phyloP scores from a whole-genome alignment of 768 basidiomycete genomes.

The Ephemerocybe angulata region DNA sequence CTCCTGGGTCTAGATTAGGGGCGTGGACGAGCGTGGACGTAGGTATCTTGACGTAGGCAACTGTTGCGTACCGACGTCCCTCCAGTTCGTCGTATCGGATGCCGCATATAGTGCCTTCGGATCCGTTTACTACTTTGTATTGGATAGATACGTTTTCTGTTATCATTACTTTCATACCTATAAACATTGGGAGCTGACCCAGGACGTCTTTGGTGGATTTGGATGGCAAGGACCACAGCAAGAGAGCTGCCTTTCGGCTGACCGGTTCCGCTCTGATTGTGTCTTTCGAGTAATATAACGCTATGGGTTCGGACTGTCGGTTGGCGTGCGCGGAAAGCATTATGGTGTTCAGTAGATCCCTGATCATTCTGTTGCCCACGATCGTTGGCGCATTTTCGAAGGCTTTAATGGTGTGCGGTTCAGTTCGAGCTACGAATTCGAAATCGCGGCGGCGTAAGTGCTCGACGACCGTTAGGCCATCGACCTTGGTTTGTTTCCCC shows the following conservation, averaged over 20 bases:
- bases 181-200: constrained; percentile 15
- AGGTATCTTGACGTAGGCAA: constrained; percentile 7
- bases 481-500: neutral
- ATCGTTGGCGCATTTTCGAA: constrained; percentile 17
- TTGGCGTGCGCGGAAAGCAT: constrained; percentile 3
- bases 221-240: constrained; percentile 9
- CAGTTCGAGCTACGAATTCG: too few relatives aligned
- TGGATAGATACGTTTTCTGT: constrained; percentile 17
- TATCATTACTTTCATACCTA: constrained; percentile 18
- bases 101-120: constrained; percentile 12
- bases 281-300: constrained; percentile 4
- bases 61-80: constrained; percentile 1
- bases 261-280: neutral
- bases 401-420: neutral
- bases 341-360: constrained; percentile 13
- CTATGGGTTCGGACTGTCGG: neutral
- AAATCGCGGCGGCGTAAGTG: neutral
- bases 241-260: neutral
- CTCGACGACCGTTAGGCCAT: neutral
- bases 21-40: neutral
- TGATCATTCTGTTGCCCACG: constrained; percentile 11
- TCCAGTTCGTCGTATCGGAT: constrained; percentile 5
- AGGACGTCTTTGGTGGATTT: constrained; percentile 4
- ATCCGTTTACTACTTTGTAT: constrained; percentile 14
- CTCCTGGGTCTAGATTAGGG: constrained; percentile 1